Evolutionary conservation across 129 eudicot species (phyloP).

Genomic region (Helianthus annuus): DNA sequence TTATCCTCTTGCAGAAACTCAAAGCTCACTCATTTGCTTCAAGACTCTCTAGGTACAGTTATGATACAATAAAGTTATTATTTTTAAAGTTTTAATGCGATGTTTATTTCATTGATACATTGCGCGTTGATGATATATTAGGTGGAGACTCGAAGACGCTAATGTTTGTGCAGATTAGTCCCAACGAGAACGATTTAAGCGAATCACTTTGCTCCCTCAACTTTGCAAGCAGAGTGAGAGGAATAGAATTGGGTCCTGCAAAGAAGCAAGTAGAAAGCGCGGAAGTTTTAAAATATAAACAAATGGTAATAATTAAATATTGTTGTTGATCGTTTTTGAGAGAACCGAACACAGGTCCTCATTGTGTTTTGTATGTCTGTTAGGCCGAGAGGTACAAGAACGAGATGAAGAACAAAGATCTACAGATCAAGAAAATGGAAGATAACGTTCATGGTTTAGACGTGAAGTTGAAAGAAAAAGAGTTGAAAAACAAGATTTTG

Average conservation of each 20-base stretch:
- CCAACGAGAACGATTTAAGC: constrained; percentile 76
- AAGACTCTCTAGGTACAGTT: constrained; percentile 86
- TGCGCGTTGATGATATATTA: constrained; percentile 21
- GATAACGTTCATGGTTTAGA: constrained; percentile 73
- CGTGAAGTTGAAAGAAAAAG: constrained; percentile 76
- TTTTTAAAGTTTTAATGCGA: constrained; percentile 9
- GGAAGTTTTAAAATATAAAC: constrained; percentile 74
- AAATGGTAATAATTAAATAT: constrained; percentile 57
- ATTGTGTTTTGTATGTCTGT: constrained; percentile 13
- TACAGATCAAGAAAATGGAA: constrained; percentile 78
- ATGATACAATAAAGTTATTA: constrained; percentile 5
- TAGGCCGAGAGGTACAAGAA: constrained; percentile 79
- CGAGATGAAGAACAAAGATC: constrained; percentile 74
- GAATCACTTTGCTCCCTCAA: constrained; percentile 98
- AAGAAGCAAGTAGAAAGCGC: constrained; percentile 85
- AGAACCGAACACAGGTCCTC: neutral
- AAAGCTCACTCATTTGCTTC: constrained; percentile 98
- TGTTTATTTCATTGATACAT: neutral
- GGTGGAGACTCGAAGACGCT: constrained; percentile 97
- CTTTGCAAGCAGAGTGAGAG: constrained; percentile 97
- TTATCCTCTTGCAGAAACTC: constrained; percentile 66
- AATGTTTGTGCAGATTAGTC: constrained; percentile 97
- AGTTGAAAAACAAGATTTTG: constrained; percentile 67
- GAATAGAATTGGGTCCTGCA: constrained; percentile 98
- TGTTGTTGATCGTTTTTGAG: neutral